Evolutionary conservation across 2,329 filamentous ascomycete species (phyloP).

Genomic region (Cucurbitaria berberidis): DNA sequence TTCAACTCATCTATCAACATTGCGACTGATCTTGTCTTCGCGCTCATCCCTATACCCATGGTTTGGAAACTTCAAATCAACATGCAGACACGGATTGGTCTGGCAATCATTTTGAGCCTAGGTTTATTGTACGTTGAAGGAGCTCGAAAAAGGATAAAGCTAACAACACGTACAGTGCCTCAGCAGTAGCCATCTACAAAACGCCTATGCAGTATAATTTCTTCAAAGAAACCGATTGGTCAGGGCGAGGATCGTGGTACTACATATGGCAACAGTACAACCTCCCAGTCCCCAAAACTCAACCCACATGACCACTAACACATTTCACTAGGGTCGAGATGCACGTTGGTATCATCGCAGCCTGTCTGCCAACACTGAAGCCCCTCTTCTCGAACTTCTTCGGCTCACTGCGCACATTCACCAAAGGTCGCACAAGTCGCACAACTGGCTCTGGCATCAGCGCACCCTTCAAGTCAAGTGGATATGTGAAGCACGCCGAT

Average conservation of each 20-base stretch:
- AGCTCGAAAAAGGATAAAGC: not conserved
- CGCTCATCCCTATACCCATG: conserved; percentile 52
- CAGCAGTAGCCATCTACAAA: conserved; percentile 30
- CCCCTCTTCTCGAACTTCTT: conserved; percentile 35
- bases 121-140: conserved; percentile 45
- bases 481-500: conserved; percentile 24
- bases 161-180: conserved; percentile 20
- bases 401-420: conserved; percentile 27
- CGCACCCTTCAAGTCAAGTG: conserved; percentile 22
- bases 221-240: conserved; percentile 36
- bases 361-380: conserved; percentile 38
- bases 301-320: conserved; percentile 31
- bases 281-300: too few relatives aligned
- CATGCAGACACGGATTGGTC: conserved; percentile 47
- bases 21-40: conserved; percentile 50
- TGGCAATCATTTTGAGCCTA: conserved; percentile 42
- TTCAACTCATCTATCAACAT: conserved; percentile 54
- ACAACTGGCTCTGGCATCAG: conserved; percentile 14
- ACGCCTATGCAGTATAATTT: conserved; percentile 38
- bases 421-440: conserved; percentile 17
- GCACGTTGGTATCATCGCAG: conserved; percentile 40
- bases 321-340: conserved; percentile 30
- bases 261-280: conserved; percentile 35
- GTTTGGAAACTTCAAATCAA: conserved; percentile 52
- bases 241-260: conserved; percentile 30